Base-by-base conservation (phyloP, 345 rosid species). In the Eutrema yunnanense region DNA sequence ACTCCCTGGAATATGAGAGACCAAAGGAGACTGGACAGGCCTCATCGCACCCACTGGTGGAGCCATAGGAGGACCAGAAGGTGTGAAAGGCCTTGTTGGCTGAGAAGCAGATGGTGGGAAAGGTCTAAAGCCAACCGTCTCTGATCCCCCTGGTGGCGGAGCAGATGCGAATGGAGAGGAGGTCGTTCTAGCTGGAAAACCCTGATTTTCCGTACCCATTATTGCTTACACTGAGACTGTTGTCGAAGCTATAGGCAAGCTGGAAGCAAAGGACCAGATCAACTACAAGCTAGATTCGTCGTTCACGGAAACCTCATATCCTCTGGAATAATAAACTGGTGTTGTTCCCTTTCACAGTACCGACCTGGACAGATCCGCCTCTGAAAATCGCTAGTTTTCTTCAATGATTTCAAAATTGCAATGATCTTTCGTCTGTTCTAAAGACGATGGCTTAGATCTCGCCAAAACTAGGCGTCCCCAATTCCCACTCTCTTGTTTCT, bases 121-220 rank as follows among this genome's bases (percentile, higher is more conserved):
- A 71, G 86, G 84, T 74, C 95, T 82, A 59, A 77, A 85, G 32
- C 86, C 76, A 74, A 75, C 66, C 32, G 71, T 55, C 44, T 80
- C 86, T 14, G 87, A 86, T 62, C 86, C 73, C 36, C 72, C 78
- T 6, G 82, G 65, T 3, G 88, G 93, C 26, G 92, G 86, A 61
- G 87, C 78, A 69, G 89, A 72, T 38, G 92, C 83, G 73, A 87
- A 88, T 14, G 96, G 93, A 7, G 88, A 57, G 22, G 82, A 16
- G 2, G 85, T 58, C 72, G 89, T 85, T 55, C 87, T 79, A 56
- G 77, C 71, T 56, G 87, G 88, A 73, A 84, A 88, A 43, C 87
- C 85, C 7, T 85, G 84, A 63, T 90, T 87, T 65, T 90, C 89
- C 56, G 86, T 82, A 71, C 84, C 86, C 97, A 93, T 90, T 46